Conservation (phyloP, 1,284 basidiomycete species). For the Cyathus pygmaeus region DNA sequence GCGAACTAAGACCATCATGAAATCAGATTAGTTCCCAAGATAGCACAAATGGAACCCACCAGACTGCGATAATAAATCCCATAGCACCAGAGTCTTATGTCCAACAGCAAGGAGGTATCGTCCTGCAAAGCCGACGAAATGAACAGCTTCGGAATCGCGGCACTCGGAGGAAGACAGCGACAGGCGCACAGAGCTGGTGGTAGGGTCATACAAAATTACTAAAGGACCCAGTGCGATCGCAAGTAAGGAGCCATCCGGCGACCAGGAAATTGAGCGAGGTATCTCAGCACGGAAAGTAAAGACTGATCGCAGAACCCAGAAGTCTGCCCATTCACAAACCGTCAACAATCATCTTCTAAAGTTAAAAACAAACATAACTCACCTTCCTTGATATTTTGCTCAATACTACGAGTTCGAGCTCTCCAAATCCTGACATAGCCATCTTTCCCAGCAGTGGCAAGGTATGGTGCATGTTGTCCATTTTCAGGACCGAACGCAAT, state of each 20-base stretch:
- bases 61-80: conserved; percentile 82
- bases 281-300: conserved; percentile 75
- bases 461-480: conserved; percentile 43
- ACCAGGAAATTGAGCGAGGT: conserved; percentile 80
- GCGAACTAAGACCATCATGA: conserved; percentile 61
- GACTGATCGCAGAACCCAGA: conserved; percentile 81
- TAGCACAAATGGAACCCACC: conserved; percentile 56
- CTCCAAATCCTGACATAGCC: conserved; percentile 80
- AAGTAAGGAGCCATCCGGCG: conserved; percentile 88
- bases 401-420: conserved; percentile 54
- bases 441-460: conserved; percentile 78
- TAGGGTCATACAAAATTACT: conserved; percentile 83
- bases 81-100: conserved; percentile 68
- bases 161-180: conserved; percentile 71
- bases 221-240: conserved; percentile 78
- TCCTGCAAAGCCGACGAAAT: conserved; percentile 74
- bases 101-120: conserved; percentile 70
- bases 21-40: conserved; percentile 21
- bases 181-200: conserved; percentile 72
- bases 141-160: conserved; percentile 51
- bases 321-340: conserved; percentile 56
- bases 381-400: conserved; percentile 63
- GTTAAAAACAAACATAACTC: conserved; percentile 13
- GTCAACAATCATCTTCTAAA: conserved; percentile 4
- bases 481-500: conserved; percentile 72